A percentile compares a stretch with the other conserved stretches of the same genome.
Evolutionary conservation across 257 asterid species (phyloP).

Genomic region (Cynanchum wilfordii): DNA sequence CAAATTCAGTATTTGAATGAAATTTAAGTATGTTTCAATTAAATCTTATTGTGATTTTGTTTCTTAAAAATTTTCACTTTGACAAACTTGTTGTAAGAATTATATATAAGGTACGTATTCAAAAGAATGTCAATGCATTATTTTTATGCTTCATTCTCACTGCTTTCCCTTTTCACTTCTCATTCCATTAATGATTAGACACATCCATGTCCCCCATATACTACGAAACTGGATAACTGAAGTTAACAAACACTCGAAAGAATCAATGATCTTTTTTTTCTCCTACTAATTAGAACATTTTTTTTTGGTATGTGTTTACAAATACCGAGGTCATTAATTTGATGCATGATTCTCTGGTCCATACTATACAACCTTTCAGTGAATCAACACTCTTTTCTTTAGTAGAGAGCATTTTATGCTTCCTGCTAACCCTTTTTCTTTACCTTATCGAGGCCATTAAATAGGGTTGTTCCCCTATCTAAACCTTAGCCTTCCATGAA

Average conservation of each 20-base stretch:
- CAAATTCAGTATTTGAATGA: too few relatives aligned
- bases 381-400: neutral
- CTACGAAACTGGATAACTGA: neutral
- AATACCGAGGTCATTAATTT: neutral
- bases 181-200: neutral
- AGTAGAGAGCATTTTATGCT: neutral
- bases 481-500: neutral
- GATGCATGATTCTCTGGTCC: neutral
- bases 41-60: too few relatives aligned
- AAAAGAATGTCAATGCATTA: neutral
- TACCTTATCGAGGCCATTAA: constrained; percentile 1
- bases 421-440: neutral
- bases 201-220: neutral
- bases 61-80: too few relatives aligned
- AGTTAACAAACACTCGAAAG: neutral
- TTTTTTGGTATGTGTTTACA: neutral
- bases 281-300: neutral
- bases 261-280: neutral
- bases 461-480: neutral
- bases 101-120: too few relatives aligned
- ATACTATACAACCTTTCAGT: neutral
- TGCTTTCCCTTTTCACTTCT: neutral
- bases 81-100: too few relatives aligned
- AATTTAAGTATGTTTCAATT: too few relatives aligned
- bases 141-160: neutral